Evolutionary conservation across 371 early-diverging fungal species (phyloP).

Genomic region (Coemansia sp.): DNA sequence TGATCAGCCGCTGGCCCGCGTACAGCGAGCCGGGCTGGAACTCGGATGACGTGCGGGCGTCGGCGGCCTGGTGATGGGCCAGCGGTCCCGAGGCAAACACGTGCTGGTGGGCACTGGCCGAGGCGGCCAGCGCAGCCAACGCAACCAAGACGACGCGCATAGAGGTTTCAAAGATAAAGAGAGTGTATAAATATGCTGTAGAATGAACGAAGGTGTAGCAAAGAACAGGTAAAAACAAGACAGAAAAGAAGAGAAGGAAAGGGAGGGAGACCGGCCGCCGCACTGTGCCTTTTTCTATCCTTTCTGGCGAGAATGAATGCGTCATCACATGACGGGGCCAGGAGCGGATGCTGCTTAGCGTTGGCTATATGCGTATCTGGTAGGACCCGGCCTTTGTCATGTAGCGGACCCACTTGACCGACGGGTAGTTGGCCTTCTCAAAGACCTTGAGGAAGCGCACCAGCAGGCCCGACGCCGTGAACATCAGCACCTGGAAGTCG

Average conservation of each 20-base stretch:
- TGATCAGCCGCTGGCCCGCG: constrained; percentile 42
- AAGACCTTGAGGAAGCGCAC: constrained; percentile 97
- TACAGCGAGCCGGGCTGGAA: constrained; percentile 38
- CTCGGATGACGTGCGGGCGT: constrained; percentile 9
- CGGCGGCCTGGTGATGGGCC: background rate
- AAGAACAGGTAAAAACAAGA: background rate
- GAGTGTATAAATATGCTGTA: background rate
- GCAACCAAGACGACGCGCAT: constrained; percentile 6
- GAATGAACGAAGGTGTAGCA: background rate
- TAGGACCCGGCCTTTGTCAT: constrained; percentile 86
- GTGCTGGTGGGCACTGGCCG: constrained; percentile 25
- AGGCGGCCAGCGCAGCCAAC: background rate
- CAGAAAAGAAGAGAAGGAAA: background rate
- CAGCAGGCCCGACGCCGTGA: constrained; percentile 94
- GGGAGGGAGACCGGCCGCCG: background rate
- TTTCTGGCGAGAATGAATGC: no score
- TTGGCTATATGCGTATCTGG: constrained; percentile 37
- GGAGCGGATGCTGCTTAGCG: no score
- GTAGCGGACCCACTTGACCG: constrained; percentile 97
- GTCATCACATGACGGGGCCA: no score
- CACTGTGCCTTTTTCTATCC: no score
- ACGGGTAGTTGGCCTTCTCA: constrained; percentile 96
- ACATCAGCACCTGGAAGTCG: constrained; percentile 97
- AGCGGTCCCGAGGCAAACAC: constrained; percentile 16
- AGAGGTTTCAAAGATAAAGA: background rate